Percentiles rank a stretch among this genome's conserved stretches.
phyloP scores from a whole-genome alignment of 169 alveolate genomes.

The Eimeria brunetti region DNA sequence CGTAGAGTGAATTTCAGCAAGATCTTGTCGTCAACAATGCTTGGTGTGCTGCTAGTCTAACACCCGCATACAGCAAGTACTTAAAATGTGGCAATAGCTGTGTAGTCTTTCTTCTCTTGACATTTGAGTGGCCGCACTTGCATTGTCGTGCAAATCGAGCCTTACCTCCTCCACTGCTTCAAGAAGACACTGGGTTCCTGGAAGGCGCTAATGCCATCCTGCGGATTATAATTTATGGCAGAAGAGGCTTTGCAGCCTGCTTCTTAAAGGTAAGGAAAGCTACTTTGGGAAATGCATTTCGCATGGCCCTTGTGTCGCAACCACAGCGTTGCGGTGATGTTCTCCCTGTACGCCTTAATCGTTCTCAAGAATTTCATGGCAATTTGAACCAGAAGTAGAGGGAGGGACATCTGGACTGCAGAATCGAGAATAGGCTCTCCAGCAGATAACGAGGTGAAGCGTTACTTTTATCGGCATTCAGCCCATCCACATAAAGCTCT shows the following conservation, averaged over 20 bases:
- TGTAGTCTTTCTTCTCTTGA: not conserved
- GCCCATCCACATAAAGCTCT: not conserved
- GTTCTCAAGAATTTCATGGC: not conserved
- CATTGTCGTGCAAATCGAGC: not conserved
- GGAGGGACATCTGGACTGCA: not conserved
- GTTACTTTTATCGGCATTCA: too few species aligned
- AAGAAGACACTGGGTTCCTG: not conserved
- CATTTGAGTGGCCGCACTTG: not conserved
- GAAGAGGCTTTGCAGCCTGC: not conserved
- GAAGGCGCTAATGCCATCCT: not conserved
- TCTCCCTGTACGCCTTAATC: not conserved
- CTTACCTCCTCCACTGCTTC: not conserved
- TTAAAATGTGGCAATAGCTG: too few species aligned
- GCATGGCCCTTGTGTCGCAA: not conserved
- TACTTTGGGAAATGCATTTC: not conserved
- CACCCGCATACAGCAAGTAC: not conserved
- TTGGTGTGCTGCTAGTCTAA: not conserved
- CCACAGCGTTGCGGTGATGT: not conserved
- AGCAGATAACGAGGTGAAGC: not conserved
- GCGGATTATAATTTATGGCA: not conserved
- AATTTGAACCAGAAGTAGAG: not conserved
- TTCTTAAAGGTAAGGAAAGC: not conserved
- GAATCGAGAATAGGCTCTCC: not conserved
- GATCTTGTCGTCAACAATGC: not conserved
- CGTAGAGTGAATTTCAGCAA: slow-evolving; percentile 32